Conservation (phyloP, 2,329 filamentous ascomycete genomes). For the Colletotrichum euphorbiae region DNA sequence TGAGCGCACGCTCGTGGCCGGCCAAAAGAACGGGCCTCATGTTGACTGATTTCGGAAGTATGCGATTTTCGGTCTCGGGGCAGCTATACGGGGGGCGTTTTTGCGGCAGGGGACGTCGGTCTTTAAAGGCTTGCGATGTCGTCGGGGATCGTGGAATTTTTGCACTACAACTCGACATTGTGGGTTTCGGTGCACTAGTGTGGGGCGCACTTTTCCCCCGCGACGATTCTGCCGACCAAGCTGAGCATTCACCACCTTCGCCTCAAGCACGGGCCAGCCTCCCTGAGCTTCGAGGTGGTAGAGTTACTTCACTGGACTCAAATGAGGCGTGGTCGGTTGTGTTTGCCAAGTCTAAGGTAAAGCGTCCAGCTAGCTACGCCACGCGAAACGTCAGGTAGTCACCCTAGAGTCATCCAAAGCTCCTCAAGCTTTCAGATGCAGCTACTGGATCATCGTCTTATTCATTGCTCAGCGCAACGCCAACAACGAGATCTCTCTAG, state of each 20-base stretch:
- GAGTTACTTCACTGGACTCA: slow-evolving; percentile 9
- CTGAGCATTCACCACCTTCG: slow-evolving; percentile 34
- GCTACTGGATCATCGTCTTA: not conserved
- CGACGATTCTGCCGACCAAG: slow-evolving; percentile 38
- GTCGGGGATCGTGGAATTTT: slow-evolving; percentile 40
- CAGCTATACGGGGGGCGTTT: slow-evolving; percentile 31
- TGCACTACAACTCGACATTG: slow-evolving; percentile 40
- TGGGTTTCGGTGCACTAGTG: slow-evolving; percentile 40
- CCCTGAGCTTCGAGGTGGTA: slow-evolving; percentile 14
- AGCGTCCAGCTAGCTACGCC: slow-evolving; percentile 16
- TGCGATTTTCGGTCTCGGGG: slow-evolving; percentile 40
- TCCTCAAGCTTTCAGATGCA: slow-evolving; percentile 13
- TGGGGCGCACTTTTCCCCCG: slow-evolving; percentile 39
- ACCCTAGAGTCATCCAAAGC: slow-evolving; percentile 10
- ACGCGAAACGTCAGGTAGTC: too few relatives aligned
- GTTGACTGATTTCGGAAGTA: slow-evolving; percentile 53
- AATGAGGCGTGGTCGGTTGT: slow-evolving; percentile 5
- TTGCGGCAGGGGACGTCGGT: slow-evolving; percentile 41
- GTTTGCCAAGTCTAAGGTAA: slow-evolving; percentile 10
- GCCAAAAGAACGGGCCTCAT: slow-evolving; percentile 98
- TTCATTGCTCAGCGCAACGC: slow-evolving; percentile 1
- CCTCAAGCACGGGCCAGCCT: slow-evolving; percentile 28
- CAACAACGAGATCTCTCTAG: not conserved
- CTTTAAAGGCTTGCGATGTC: slow-evolving; percentile 39
- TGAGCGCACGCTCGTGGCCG: slow-evolving; percentile 96